Percentiles rank a stretch among this genome's conserved stretches.
These are phyloP conservation scores for Solanum raphanifolium DNA, from an alignment of 257 asterid genomes.

Conservation along the genomic window DNA sequence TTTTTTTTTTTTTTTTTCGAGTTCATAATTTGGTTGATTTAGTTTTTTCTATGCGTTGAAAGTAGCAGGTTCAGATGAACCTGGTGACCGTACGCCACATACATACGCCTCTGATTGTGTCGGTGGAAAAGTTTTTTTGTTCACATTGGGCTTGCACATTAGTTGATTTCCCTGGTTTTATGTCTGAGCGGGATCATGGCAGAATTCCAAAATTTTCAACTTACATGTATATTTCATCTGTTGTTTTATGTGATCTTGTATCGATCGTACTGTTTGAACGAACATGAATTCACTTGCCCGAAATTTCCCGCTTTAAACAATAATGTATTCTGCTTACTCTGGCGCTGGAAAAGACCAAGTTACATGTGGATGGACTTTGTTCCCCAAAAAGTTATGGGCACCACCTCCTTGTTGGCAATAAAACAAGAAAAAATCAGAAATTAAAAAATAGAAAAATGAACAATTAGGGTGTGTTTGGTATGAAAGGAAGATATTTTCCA, in stretches of 20 bases:
- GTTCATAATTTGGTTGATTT: not conserved
- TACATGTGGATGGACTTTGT: not conserved
- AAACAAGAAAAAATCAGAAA: not conserved
- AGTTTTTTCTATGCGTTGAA: not conserved
- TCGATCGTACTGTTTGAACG: no score
- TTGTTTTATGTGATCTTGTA: not conserved
- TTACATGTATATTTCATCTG: not conserved
- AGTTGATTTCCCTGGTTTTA: not conserved
- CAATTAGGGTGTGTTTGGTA: no score
- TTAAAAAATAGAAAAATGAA: no score
- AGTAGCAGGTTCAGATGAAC: not conserved
- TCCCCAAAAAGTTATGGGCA: not conserved
- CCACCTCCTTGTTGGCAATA: not conserved
- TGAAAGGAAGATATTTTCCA: no score
- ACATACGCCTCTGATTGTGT: not conserved
- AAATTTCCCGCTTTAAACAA: not conserved
- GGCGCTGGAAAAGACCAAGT: not conserved
- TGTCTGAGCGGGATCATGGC: not conserved
- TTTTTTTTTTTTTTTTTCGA: not conserved
- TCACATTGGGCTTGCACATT: not conserved
- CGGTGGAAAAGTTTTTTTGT: no score
- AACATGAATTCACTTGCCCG: not conserved
- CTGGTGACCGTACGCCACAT: not conserved
- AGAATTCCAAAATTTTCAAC: not conserved
- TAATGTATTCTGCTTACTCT: not conserved